phyloP scores from a whole-genome alignment of 75 land plant genomes.

The Pseudotsuga menziesii region DNA sequence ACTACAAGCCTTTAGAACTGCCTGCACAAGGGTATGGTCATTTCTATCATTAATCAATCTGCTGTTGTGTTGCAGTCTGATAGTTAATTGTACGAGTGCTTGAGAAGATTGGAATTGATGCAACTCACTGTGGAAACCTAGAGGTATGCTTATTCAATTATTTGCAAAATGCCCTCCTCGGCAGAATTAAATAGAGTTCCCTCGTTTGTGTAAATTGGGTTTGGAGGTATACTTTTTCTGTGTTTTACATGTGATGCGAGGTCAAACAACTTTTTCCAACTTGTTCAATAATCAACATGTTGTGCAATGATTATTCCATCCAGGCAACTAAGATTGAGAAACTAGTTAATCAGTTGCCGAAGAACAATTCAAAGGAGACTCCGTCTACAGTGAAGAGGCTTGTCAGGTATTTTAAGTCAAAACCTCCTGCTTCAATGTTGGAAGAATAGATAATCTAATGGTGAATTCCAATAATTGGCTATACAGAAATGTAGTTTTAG shows the following conservation, averaged over 20 bases:
- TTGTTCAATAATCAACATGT: not conserved
- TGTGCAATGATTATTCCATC: not conserved
- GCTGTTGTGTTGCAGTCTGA: conserved; percentile 30
- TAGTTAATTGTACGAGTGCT: conserved; percentile 30
- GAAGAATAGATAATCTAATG: not conserved
- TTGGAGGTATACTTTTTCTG: too few relatives aligned
- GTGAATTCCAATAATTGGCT: not conserved
- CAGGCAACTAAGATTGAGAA: conserved; percentile 85
- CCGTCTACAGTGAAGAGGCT: conserved; percentile 49
- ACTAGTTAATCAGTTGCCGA: conserved; percentile 58
- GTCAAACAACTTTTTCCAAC: not conserved
- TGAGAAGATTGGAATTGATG: conserved; percentile 55
- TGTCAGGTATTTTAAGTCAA: conserved; percentile 37
- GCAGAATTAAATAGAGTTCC: too few relatives aligned
- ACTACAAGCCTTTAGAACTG: too few relatives aligned
- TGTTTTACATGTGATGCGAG: not conserved
- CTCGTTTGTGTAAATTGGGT: too few relatives aligned
- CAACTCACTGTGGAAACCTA: conserved; percentile 41
- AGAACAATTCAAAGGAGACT: conserved; percentile 56
- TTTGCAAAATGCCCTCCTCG: too few relatives aligned
- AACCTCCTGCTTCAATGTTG: not conserved
- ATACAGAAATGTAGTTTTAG: not conserved
- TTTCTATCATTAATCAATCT: not conserved
- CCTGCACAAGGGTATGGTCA: not conserved
- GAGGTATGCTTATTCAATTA: conserved; percentile 20